phyloP scores from a whole-genome alignment of 768 basidiomycete species.

The Termitomyces sp. region DNA sequence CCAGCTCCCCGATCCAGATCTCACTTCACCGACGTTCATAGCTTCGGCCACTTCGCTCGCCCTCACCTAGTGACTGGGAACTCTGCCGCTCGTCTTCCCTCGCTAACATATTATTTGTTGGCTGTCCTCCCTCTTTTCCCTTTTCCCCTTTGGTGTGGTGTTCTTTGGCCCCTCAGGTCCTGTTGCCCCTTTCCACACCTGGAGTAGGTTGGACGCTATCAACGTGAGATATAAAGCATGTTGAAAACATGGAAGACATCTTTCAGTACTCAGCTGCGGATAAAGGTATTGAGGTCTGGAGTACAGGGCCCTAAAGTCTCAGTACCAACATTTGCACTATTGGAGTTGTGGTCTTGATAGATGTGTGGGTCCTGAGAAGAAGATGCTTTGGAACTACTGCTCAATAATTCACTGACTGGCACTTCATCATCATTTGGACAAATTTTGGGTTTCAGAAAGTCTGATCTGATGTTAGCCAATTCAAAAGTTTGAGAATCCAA shows the following conservation, averaged over 20 bases:
- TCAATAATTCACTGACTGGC: neutral
- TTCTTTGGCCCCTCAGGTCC: too few relatives aligned
- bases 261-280: slow-evolving; percentile 23
- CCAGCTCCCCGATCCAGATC: too few relatives aligned
- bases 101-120: too few relatives aligned
- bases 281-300: neutral
- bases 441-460: neutral
- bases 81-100: too few relatives aligned
- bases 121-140: too few relatives aligned
- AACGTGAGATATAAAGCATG: slow-evolving; percentile 26
- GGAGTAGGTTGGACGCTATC: too few relatives aligned
- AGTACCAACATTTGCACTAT: neutral
- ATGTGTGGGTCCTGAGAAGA: slow-evolving; percentile 12
- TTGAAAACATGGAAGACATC: slow-evolving; percentile 28
- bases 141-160: too few relatives aligned
- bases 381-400: neutral
- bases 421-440: neutral
- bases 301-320: neutral
- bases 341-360: slow-evolving; percentile 22
- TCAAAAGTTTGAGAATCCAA: neutral
- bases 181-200: too few relatives aligned
- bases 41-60: too few relatives aligned
- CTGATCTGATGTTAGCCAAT: too few relatives aligned
- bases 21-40: too few relatives aligned
- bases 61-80: too few relatives aligned